Conservation (phyloP, 148 eudicot genomes). For the Rhododendron ovatum region DNA sequence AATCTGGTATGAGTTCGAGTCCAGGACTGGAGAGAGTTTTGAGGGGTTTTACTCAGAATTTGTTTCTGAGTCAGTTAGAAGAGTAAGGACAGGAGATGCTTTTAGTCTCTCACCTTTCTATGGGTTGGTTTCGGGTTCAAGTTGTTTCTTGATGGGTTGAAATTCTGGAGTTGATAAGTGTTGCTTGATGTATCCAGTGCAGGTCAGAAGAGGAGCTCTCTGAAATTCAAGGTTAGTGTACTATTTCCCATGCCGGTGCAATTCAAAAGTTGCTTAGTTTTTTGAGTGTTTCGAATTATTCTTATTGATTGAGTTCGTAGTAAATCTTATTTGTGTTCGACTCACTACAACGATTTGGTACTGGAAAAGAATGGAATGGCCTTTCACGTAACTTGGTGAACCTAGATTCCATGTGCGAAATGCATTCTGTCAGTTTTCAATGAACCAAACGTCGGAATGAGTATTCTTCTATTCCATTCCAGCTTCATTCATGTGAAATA, state of each 20-base stretch:
- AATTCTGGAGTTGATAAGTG: conserved; percentile 19
- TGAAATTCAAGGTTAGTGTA: conserved; percentile 42
- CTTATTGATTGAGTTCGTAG: not conserved
- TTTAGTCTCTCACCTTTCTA: not conserved
- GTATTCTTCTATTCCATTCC: not conserved
- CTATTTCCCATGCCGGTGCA: not conserved
- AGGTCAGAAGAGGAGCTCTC: conserved; percentile 97
- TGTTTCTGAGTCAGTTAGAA: not conserved
- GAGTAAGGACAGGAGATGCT: not conserved
- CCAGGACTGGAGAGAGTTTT: not conserved
- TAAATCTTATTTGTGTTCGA: not conserved
- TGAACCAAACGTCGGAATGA: not conserved
- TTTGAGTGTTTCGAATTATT: not conserved
- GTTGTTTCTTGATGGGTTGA: not conserved
- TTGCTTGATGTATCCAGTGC: conserved; percentile 61
- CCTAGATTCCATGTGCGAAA: not conserved
- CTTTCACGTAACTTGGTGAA: not conserved
- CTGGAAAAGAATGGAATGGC: not conserved
- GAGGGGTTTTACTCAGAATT: not conserved
- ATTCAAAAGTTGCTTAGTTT: not conserved
- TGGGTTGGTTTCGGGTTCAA: not conserved
- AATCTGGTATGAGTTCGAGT: not conserved
- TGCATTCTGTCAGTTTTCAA: not conserved
- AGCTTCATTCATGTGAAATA: not conserved
- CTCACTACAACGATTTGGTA: not conserved